These are phyloP conservation scores for Hymenoscyphus fructigenus DNA, from an alignment of 2,329 filamentous ascomycete genomes.

Conservation along the genomic window DNA sequence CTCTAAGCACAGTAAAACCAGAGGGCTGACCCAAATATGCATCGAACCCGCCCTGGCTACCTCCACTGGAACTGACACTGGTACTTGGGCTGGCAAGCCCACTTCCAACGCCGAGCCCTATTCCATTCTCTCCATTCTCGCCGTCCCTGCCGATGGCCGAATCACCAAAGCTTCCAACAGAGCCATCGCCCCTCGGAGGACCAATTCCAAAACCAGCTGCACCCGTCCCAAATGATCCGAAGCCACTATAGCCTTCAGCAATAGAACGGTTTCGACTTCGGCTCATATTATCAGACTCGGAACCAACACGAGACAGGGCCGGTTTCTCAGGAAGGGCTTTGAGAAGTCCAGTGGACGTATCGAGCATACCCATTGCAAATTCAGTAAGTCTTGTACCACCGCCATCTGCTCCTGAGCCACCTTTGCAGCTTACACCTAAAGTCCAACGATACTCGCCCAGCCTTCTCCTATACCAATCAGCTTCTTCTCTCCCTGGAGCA, in stretches of 20 bases:
- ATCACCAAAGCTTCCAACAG: conserved; percentile 25
- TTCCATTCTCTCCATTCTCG: conserved; percentile 16
- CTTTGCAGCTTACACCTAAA: conserved; percentile 76
- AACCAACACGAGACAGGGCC: conserved; percentile 54
- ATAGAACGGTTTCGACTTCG: conserved; percentile 23
- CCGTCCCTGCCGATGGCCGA: conserved; percentile 15
- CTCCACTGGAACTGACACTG: conserved; percentile 34
- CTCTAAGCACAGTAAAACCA: conserved; percentile 3
- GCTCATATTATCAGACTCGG: conserved; percentile 30
- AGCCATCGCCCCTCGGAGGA: conserved; percentile 26
- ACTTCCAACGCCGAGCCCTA: conserved; percentile 18
- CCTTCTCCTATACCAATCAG: conserved; percentile 84
- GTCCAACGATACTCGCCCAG: conserved; percentile 94
- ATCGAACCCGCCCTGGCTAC: conserved; percentile 22
- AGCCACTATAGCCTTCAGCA: conserved; percentile 25
- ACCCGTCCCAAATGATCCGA: conserved; percentile 20
- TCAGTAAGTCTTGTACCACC: conserved; percentile 58
- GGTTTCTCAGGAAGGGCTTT: conserved; percentile 72
- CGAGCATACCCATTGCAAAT: conserved; percentile 77
- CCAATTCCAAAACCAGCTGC: conserved; percentile 29
- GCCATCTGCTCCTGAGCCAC: conserved; percentile 36
- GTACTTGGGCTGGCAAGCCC: conserved; percentile 37
- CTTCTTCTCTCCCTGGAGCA: conserved; percentile 81
- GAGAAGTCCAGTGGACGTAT: conserved; percentile 67
- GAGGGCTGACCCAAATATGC: conserved; percentile 17